phyloP scores from a whole-genome alignment of 768 basidiomycete genomes.

The Pulveroboletus frians region DNA sequence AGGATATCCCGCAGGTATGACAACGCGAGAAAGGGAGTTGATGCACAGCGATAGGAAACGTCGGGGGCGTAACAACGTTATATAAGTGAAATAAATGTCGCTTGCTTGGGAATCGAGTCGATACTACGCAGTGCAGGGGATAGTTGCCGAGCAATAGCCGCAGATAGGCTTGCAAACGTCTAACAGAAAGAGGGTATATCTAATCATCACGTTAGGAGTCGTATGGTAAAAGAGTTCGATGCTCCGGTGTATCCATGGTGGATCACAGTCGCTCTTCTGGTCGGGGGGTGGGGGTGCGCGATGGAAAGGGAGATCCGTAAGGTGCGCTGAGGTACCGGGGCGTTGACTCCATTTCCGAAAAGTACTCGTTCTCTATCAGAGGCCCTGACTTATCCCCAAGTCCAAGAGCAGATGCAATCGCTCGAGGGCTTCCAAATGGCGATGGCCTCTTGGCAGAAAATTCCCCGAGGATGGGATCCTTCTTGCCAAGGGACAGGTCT shows the following conservation, averaged over 20 bases:
- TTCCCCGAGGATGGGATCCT: constrained; percentile 58
- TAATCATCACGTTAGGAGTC: constrained; percentile 32
- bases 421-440: constrained; percentile 47
- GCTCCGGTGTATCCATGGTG: constrained; percentile 9
- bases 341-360: constrained; percentile 39
- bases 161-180: constrained; percentile 30
- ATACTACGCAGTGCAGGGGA: constrained; percentile 20
- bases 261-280: constrained; percentile 31
- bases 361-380: constrained; percentile 30
- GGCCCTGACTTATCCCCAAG: constrained; percentile 29
- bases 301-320: constrained; percentile 47
- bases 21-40: constrained; percentile 13
- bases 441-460: constrained; percentile 44
- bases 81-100: constrained; percentile 34
- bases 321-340: constrained; percentile 45
- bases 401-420: constrained; percentile 47
- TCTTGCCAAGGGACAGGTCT: constrained; percentile 41
- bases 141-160: constrained; percentile 31
- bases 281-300: constrained; percentile 43
- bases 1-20: constrained; percentile 11
- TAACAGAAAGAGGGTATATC: constrained; percentile 32
- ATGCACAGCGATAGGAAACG: constrained; percentile 25
- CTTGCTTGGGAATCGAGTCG: constrained; percentile 22
- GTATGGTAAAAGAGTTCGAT: constrained; percentile 27
- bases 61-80: constrained; percentile 29